Evolutionary conservation across 139 green algal species (phyloP).

Genomic region (Dunaliella primolecta): DNA sequence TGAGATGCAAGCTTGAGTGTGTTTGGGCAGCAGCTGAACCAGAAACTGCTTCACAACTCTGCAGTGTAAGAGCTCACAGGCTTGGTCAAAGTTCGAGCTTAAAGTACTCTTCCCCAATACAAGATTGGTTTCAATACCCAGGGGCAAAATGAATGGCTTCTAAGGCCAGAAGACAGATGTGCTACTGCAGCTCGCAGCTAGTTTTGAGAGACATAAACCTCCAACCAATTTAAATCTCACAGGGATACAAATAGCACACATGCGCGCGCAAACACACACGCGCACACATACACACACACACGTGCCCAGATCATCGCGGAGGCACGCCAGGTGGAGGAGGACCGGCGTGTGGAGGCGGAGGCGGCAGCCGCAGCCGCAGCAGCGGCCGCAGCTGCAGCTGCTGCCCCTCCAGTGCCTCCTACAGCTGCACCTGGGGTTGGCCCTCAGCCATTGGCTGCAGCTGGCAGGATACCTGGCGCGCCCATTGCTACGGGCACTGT

Average conservation of each 20-base stretch:
- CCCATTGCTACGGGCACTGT: not conserved
- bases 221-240: too few relatives aligned
- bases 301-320: constrained; percentile 36
- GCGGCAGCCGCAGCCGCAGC: constrained; percentile 18
- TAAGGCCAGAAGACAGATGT: too few relatives aligned
- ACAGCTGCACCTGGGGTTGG: not conserved
- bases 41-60: not conserved
- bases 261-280: too few relatives aligned
- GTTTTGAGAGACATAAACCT: too few relatives aligned
- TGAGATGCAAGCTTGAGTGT: not conserved
- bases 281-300: too few relatives aligned
- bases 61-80: not conserved
- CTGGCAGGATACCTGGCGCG: not conserved
- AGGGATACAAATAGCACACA: too few relatives aligned
- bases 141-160: too few relatives aligned
- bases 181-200: too few relatives aligned
- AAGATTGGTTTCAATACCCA: not conserved
- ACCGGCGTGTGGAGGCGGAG: constrained; percentile 46
- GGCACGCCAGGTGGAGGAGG: constrained; percentile 49
- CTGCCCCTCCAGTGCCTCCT: constrained; percentile 14
- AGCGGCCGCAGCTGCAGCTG: constrained; percentile 3
- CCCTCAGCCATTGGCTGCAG: not conserved
- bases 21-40: not conserved
- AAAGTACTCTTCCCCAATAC: not conserved
- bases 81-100: not conserved